Base-by-base conservation (phyloP, 805 yeast species). In the Candida argentea region DNA sequence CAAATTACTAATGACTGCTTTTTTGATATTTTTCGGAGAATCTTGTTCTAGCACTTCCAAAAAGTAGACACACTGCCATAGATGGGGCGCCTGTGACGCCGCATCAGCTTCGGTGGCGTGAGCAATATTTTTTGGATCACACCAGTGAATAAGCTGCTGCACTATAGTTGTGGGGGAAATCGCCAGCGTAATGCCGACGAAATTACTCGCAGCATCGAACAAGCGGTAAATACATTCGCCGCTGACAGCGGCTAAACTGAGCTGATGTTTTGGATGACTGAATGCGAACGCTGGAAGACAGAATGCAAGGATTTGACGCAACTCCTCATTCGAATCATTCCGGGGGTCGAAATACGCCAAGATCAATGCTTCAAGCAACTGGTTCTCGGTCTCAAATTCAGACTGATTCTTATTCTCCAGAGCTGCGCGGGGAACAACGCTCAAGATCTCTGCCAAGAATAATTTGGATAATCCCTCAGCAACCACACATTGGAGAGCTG, bases 391-490 rank as follows among this genome's bases (percentile, higher is more conserved):
- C 38, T 48, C 56, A 32, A 36, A 38, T 17, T 43, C 52, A 5
- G 43, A 40, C 7, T 36, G 41, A 6, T 39, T 44, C 12, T 36
- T 42, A 3, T 36, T 39, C 4, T 25, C 40, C 19, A 43, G 43
- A 10, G 32, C 34, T 12, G 39, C 32, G 6, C 27, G 31, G 9
- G 16, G 24, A 15, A 37, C 13, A 43, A 80, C 86, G 5, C 63
- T 67, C 31, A 86, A 65, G 13, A 82, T 67, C 38, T 81, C 93
- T 10, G 89, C 80, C 29, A 91, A 60, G 40, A 77, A 73, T 28
- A 89, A 57, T 55, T 89, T 87, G 43, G 87, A 82, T 15, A 87
- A 57, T 0, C 94, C 93, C 44, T 84, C 94, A 0, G 89, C 94
- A 6, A 89, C 80, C 1, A 74, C 64, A 0, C 89, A 76, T 48